Base-by-base conservation (phyloP, 352 stramenopile species). In the Pythium oligandrum region DNA sequence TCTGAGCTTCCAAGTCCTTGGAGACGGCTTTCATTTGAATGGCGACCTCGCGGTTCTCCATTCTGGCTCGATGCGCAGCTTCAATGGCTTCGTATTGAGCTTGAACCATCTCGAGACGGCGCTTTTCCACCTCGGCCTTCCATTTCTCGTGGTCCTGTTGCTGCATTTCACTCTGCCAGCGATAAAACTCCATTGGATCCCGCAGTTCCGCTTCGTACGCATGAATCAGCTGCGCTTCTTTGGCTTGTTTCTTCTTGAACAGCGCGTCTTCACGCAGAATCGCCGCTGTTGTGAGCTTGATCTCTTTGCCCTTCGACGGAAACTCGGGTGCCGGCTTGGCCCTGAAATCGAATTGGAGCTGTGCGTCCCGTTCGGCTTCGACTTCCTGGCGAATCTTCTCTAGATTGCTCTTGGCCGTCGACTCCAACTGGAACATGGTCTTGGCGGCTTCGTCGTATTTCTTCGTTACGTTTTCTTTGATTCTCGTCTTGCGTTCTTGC, bases 181-280 rank as follows among this genome's bases (percentile, higher is more conserved):
- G 66, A 45, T 96, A 95, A 37, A 95, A 98, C 36, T 97, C 90
- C 32, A 94, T 85, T 2, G 83, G 79, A 45, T 98, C 91, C 11
- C 91, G 68, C 26, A 98, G 64, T 50, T 97, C 88, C 1, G 83
- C 73, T 62, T 98, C 92, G 53, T 96, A 98, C 5, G 82, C 78
- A 30, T 85, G 64, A 12, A 97, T 71, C 17, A 95, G 48, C 57
- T 90, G 73, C 6, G 90, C 88, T 53, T 97, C 91, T 35, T 95
- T 81, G 2, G 82, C 83, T 63, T 97, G 90, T 61, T 97, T 96
- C 48, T 90, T 87, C 60, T 96, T 93, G 69, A 93, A 81, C 49
- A 97, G 56, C 10, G 86, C 85, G 49, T 97, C 92, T 80, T 98
- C 92, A 4, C 90, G 78, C 47, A 98, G 55, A 45, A 98, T 96